A percentile compares a stretch with the other conserved stretches of the same genome.
These are phyloP conservation scores for Xerocomellus chrysenteron DNA, from an alignment of 768 basidiomycete genomes.

Conservation along the genomic window DNA sequence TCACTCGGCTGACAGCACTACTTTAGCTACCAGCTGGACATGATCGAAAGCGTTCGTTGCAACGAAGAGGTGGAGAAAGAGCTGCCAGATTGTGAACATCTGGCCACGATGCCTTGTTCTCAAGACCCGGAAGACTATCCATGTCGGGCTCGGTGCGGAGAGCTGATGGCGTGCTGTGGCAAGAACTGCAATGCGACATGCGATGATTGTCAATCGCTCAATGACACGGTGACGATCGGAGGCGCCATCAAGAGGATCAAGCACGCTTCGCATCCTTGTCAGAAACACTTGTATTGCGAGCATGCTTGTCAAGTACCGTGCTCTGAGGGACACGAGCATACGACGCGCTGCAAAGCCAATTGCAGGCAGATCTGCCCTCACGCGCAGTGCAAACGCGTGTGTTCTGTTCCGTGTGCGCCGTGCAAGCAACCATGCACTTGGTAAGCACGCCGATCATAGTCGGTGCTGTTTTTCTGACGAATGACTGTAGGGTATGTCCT, in stretches of 20 bases:
- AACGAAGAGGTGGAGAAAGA: conserved; percentile 40
- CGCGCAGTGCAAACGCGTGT: conserved; percentile 45
- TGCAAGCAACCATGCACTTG: conserved; percentile 64
- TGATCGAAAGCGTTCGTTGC: conserved; percentile 46
- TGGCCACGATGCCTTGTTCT: conserved; percentile 45
- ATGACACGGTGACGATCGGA: background rate
- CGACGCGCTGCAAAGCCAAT: conserved; percentile 40
- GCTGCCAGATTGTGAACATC: conserved; percentile 56
- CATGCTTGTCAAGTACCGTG: conserved; percentile 53
- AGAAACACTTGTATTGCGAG: conserved; percentile 52
- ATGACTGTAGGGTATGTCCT: conserved; percentile 45
- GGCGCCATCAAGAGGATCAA: conserved; percentile 24
- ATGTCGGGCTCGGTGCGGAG: conserved; percentile 45
- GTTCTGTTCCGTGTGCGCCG: conserved; percentile 56
- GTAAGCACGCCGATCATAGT: conserved; percentile 22
- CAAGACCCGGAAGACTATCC: conserved; percentile 37
- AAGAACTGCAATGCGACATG: conserved; percentile 50
- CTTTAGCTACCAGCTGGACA: conserved; percentile 46
- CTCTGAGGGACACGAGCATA: conserved; percentile 49
- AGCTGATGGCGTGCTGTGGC: conserved; percentile 52
- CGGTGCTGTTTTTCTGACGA: conserved; percentile 1
- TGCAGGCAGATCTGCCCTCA: conserved; percentile 60
- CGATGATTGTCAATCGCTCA: conserved; percentile 43
- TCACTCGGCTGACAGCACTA: background rate
- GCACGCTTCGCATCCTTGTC: conserved; percentile 51